These are phyloP conservation scores for Xylaria scruposa DNA, from an alignment of 495 filamentous ascomycete species.

Conservation along the genomic window DNA sequence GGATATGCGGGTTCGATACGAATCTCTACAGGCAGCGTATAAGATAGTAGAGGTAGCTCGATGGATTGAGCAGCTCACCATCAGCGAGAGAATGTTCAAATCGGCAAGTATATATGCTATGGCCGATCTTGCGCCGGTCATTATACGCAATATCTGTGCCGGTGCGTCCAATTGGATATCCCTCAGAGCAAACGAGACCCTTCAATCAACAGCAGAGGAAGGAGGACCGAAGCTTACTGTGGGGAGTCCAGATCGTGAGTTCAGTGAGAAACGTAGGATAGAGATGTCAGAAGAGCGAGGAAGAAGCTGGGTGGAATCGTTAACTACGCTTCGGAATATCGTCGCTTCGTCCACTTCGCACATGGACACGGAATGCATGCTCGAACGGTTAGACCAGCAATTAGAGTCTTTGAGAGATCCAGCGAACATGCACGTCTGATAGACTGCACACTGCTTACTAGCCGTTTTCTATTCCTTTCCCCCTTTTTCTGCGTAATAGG, in stretches of 20 bases:
- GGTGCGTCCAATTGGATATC: constrained; percentile 11
- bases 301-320: constrained; percentile 16
- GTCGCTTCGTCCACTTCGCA: constrained; percentile 15
- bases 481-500: neutral
- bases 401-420: neutral
- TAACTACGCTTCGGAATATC: constrained; percentile 4
- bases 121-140: constrained; percentile 15
- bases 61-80: constrained; percentile 5
- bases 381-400: constrained; percentile 10
- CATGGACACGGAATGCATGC: constrained; percentile 1
- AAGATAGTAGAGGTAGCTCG: constrained; percentile 18
- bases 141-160: constrained; percentile 23
- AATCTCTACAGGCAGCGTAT: constrained; percentile 19
- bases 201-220: neutral
- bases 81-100: neutral
- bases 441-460: neutral
- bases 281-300: neutral
- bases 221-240: neutral
- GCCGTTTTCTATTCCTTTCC: neutral
- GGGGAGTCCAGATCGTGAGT: neutral
- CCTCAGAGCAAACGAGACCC: neutral
- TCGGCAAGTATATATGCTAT: neutral
- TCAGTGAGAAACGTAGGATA: neutral
- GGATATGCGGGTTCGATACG: constrained; percentile 14
- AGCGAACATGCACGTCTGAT: neutral